These are phyloP conservation scores for Trametes polyzona DNA, from an alignment of 1,284 basidiomycete species.

Conservation along the genomic window DNA sequence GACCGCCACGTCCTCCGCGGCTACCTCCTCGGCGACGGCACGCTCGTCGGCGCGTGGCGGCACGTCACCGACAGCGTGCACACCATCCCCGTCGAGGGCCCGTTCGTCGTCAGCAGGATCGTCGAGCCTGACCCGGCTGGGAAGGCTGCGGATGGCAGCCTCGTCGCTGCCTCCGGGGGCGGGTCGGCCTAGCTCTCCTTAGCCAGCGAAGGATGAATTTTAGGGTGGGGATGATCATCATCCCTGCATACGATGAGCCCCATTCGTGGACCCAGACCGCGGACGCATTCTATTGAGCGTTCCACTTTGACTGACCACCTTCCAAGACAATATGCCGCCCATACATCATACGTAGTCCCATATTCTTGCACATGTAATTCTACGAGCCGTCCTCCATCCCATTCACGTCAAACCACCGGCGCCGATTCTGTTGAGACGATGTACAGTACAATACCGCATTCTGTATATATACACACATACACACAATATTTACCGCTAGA, in stretches of 20 bases:
- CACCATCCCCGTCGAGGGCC: constrained; percentile 51
- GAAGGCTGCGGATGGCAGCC: background rate
- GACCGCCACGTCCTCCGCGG: constrained; percentile 66
- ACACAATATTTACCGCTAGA: too few relatives aligned
- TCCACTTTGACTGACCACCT: too few relatives aligned
- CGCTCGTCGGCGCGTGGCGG: constrained; percentile 74
- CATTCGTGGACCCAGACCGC: too few relatives aligned
- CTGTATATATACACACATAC: background rate
- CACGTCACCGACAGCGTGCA: constrained; percentile 42
- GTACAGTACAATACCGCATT: background rate
- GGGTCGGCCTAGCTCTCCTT: too few relatives aligned
- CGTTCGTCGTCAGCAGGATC: constrained; percentile 44
- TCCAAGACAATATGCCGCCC: too few relatives aligned
- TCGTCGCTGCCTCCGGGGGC: too few relatives aligned
- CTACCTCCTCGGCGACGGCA: constrained; percentile 63
- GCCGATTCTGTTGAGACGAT: background rate
- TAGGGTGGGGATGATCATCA: too few relatives aligned
- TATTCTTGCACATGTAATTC: background rate
- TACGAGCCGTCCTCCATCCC: background rate
- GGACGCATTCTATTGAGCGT: too few relatives aligned
- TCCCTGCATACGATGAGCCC: too few relatives aligned
- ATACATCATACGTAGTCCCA: too few relatives aligned
- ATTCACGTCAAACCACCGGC: background rate
- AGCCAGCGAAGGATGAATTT: too few relatives aligned
- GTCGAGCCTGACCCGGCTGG: background rate